Evolutionary conservation across 148 eudicot species (phyloP).

Genomic region (Chenopodium formosanum): DNA sequence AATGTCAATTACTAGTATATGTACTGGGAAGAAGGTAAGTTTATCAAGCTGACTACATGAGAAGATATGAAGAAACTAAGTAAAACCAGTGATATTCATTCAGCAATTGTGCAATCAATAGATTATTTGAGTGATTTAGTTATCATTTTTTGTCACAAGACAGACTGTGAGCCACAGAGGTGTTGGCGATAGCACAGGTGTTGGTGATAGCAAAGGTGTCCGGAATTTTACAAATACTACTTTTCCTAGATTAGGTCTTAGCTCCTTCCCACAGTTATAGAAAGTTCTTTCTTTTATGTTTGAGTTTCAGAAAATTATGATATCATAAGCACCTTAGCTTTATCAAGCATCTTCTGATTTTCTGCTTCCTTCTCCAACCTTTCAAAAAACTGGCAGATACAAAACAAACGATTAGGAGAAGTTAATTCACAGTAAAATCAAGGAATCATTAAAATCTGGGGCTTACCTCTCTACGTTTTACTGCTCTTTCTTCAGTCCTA

Average conservation of each 20-base stretch:
- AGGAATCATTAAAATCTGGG: background rate
- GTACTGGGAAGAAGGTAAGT: background rate
- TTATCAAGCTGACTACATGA: background rate
- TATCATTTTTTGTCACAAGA: background rate
- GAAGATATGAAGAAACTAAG: background rate
- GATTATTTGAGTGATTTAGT: background rate
- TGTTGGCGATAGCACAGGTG: background rate
- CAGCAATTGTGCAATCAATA: background rate
- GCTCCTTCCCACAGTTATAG: background rate
- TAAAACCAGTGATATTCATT: background rate
- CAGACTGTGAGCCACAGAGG: background rate
- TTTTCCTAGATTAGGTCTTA: background rate
- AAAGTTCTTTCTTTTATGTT: background rate
- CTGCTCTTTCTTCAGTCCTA: slow-evolving; percentile 79
- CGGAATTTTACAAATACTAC: background rate
- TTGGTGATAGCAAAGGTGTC: background rate
- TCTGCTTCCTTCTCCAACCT: slow-evolving; percentile 58
- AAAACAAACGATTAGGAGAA: background rate
- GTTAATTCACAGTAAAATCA: background rate
- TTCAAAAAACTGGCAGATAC: slow-evolving; percentile 49
- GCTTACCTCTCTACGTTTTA: slow-evolving; percentile 71
- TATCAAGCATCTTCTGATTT: slow-evolving; percentile 37
- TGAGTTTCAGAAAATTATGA: background rate
- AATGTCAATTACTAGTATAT: background rate
- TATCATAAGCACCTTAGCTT: slow-evolving; percentile 48